phyloP scores from a whole-genome alignment of 2,329 filamentous ascomycete genomes.

The Xylariaceae sp. region DNA sequence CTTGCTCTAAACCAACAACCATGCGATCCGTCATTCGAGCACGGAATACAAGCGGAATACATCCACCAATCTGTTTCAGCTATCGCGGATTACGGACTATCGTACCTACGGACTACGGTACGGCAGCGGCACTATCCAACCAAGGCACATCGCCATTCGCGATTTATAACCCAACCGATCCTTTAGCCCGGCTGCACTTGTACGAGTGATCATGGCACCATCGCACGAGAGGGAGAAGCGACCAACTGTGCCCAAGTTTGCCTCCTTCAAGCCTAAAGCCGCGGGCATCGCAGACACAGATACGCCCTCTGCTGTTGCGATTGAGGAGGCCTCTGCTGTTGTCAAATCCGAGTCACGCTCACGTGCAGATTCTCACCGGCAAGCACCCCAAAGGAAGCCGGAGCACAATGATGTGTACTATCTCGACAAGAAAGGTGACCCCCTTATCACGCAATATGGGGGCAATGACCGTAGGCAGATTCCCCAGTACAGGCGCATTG shows the following conservation, averaged over 20 bases:
- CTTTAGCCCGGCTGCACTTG: not conserved
- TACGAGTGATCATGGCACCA: constrained; percentile 18
- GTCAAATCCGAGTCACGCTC: constrained; percentile 5
- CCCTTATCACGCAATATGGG: constrained; percentile 68
- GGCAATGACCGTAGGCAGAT: constrained; percentile 65
- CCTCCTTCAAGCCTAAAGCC: constrained; percentile 55
- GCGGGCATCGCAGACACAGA: constrained; percentile 7
- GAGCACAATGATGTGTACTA: constrained; percentile 42
- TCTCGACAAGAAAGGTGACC: constrained; percentile 71
- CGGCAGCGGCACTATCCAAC: not conserved
- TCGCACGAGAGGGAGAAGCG: constrained; percentile 24
- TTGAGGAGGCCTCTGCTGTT: not conserved
- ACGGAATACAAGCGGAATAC: too few species aligned
- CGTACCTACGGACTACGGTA: too few species aligned
- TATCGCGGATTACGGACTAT: too few species aligned
- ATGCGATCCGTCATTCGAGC: too few species aligned
- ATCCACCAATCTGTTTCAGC: too few species aligned
- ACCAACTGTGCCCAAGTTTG: constrained; percentile 60
- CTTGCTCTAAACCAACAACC: too few species aligned
- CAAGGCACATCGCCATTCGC: not conserved
- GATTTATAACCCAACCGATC: not conserved
- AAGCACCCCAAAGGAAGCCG: constrained; percentile 7
- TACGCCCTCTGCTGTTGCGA: not conserved
- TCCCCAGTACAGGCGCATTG: constrained; percentile 64
- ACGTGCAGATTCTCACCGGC: constrained; percentile 15